Evolutionary conservation across 2,329 filamentous ascomycete species (phyloP), one percentile per base, ranked within the genome.

Genomic region (Boeremia lycopersici): DNA sequence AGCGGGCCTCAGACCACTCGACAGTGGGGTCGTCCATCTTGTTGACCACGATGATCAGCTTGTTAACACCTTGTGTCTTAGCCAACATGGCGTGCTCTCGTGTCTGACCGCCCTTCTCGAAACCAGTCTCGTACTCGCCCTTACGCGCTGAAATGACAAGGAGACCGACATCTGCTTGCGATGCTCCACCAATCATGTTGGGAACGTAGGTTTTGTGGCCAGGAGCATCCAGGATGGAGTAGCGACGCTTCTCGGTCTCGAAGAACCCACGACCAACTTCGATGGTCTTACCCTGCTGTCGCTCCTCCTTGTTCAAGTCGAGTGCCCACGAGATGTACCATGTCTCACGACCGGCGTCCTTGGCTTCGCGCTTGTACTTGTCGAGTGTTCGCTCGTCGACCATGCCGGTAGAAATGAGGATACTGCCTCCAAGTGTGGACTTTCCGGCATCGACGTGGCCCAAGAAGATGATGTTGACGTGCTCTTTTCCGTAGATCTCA

Each of bases 261-360:
- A 99, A 74, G 58, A 91, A 97, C 11, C 91, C 95, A 72, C 93
- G 87, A 25, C 95, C 95, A 26, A 98, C 93, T 77, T 99, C 95
- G 61, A 99, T 93, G 6, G 95, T 99, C 82, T 98, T 99, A 64
- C 95, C 95, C 83, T 98, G 96, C 47, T 90, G 82, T 71, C 96
- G 86, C 76, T 99, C 95, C 77, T 99, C 96, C 77, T 93, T 96
- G 65, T 92, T 99, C 76, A 98, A 77, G 83, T 99, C 95, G 68
- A 99, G 85, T 58, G 93, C 96, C 95, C 96, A 99, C 38, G 95
- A 99, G 19, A 99, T 84, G 76, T 98, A 99, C 95, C 95, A 99
- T 3, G 93, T 96, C 80, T 98, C 95, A 80, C 93, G 90, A 48
- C 95, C 95, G 62, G 95, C 84, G 10, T 98, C 95, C 82, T 96